Evolutionary conservation across 2,329 filamentous ascomycete species (phyloP).

Genomic region (Penicillium decumbens): DNA sequence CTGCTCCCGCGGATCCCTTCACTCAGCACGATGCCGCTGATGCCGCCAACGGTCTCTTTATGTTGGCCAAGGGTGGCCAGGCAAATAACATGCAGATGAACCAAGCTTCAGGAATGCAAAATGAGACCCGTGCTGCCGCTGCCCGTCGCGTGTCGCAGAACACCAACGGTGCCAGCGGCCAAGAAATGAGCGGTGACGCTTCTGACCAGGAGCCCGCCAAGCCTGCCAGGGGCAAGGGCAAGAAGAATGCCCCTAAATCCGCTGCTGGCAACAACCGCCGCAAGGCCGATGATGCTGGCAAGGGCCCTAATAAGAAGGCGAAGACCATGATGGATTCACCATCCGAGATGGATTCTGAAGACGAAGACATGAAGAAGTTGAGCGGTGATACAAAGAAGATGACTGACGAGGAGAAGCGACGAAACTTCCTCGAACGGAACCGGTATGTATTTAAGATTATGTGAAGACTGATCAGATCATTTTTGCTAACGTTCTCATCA

Average conservation of each 20-base stretch:
- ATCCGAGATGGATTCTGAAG: constrained; percentile 50
- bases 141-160: constrained; percentile 42
- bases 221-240: constrained; percentile 64
- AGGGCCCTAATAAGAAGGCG: constrained; percentile 67
- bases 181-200: constrained; percentile 63
- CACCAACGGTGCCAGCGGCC: constrained; percentile 52
- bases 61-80: constrained; percentile 68
- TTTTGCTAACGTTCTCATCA: constrained; percentile 23
- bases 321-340: constrained; percentile 50
- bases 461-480: neutral
- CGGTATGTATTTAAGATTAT: constrained; percentile 55
- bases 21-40: constrained; percentile 87
- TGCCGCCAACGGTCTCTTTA: constrained; percentile 87
- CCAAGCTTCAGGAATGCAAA: constrained; percentile 23
- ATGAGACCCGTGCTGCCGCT: constrained; percentile 44
- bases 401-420: constrained; percentile 97
- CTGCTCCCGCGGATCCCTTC: constrained; percentile 60
- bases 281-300: constrained; percentile 71
- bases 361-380: constrained; percentile 50
- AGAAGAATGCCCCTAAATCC: constrained; percentile 56
- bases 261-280: constrained; percentile 62
- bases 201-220: constrained; percentile 69
- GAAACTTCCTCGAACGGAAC: constrained; percentile 95
- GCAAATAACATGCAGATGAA: constrained; percentile 52
- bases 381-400: constrained; percentile 67